Evolutionary conservation across 257 asterid species (phyloP), one percentile per base, ranked within the genome.

Genomic region (Leptodermis oblonga): DNA sequence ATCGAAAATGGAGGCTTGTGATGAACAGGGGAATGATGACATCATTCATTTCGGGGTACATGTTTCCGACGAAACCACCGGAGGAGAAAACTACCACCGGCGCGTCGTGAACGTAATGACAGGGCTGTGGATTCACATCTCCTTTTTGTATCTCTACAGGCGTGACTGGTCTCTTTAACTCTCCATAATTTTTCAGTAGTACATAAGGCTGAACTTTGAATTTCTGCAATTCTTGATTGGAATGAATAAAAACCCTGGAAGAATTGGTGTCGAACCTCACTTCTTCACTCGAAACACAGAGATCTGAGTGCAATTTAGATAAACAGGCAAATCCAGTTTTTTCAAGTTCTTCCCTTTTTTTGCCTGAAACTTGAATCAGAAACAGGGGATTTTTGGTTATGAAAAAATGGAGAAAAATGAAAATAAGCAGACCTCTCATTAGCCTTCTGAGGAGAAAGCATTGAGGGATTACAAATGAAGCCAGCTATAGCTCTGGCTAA

Each of bases 41-140:
- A 71, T 88, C 90, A 51, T 82, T 86, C 81, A 88, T 73, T 30
- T 86, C 90, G 18, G 83, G 92, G 81, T 79, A 86, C 4, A 82
- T 12, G 69, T 88, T 86, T 1, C 88, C 85, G 0, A 79, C 58
- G 37, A 81, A 65, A 22, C 87, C 92, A 20, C 85, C 80, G 0
- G 89, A 67, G 7, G 89, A 85, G 77, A 83, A 85, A 42, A 90
- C 80, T 53, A 34, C 80, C 6, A 90, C 86, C 0, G 87, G 89
- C n/a, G n/a, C n/a, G n/a, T n/a, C n/a, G n/a, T 0, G n/a, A n/a
- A n/a, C n/a, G n/a, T n/a, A n/a, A n/a, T n/a, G n/a, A n/a, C n/a
- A n/a, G n/a, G n/a, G n/a, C n/a, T n/a, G n/a, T n/a, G n/a, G n/a
- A n/a, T n/a, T n/a, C n/a, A n/a, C n/a, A n/a, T n/a, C n/a, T n/a